Base-by-base conservation (phyloP, 2,329 filamentous ascomycete genomes). In the Aspergillus caelatus region DNA sequence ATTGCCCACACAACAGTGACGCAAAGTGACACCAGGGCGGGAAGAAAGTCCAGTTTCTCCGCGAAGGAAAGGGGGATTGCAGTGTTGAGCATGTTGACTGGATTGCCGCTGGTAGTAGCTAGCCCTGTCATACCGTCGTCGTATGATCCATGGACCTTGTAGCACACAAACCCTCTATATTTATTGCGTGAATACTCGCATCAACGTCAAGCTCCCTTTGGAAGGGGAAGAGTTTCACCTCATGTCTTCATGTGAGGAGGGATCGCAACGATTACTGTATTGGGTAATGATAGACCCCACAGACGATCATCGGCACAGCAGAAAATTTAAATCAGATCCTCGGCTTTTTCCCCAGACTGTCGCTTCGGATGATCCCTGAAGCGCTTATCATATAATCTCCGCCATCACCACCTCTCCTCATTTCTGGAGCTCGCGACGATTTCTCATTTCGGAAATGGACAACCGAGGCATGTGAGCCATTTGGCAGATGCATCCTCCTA, bases 31-130 rank as follows among this genome's bases (percentile, higher is more conserved):
- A 65, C 63, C 21, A 77, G 59, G 9, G 75, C 76, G 74, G 67
- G 78, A 74, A 62, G 10, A 34, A 77, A 68, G 62, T 77, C 75
- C 43, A 77, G 68, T 61, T 74, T 76, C 65, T 76, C 71, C 21
- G 56, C 34, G 19, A 72, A 54, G 10, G 75, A 71, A 62, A 78
- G 70, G 46, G 67, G 67, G 12, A 67, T 63, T n/a, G 59, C 58
- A n/a, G 61, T 61, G 39, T 61, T 58, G 14, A 70, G 28, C 70
- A 74, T 72, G 11, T 4, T 62, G 57, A 16, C 32, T 39, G 19
- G 45, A 32, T 50, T 28, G 3, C 9, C 4, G 46, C 3, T 16
- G 26, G 11, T 48, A 12, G 45, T 16, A 8, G 45, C 21, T 26
- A 26, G 26, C 26, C 26, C 21, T 54, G 30, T 36, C 52, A 34